Evolutionary conservation across 2,329 filamentous ascomycete species (phyloP), one percentile per base, ranked within the genome.

Genomic region (Trichoderma guizhouense): DNA sequence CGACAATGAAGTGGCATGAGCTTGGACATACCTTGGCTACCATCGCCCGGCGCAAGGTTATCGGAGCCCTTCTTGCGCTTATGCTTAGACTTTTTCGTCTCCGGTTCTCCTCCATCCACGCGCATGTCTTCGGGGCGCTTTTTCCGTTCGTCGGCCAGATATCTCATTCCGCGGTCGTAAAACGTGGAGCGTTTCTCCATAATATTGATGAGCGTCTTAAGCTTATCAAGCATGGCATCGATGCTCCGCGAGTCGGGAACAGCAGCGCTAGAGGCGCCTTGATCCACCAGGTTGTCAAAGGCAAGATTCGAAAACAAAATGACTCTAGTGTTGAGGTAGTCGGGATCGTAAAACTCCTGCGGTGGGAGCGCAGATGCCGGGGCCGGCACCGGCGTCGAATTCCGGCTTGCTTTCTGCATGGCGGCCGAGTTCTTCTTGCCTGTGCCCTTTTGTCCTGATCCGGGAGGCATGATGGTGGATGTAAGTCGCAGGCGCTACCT

Each of bases 21-120:
- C 43, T 53, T 30, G 18, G n/a, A 53, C 79, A 69, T 78, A 82
- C 80, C 79, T 62, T 75, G 73, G 58, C 76, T 78, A 58, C 76
- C 76, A 34, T 76, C 80, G 73, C 92, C 89, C 9, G 88, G 86
- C 72, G 84, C 84, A 36, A 88, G 82, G 69, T 81, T 85, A 72
- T 91, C 89, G 8, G 88, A 84, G 28, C 91, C 92, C 82, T 94
- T 94, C 79, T 92, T 90, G 84, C 93, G 94, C 86, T 93, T 94
- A 75, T 92, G 87, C 80, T 95, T 94, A 28, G 85, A 83, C 78
- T 88, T 87, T 77, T 88, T 88, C 26, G 82, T 81, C 67, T 85
- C 84, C 73, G 84, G 84, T 58, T 88, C 87, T 51, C 39, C 28
- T 32, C 81, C 85, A 68, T 85, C 78, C 73, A 74, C 84, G 76